phyloP scores from a whole-genome alignment of 1,139 yeast genomes.

The Yamadazyma atlantica region DNA sequence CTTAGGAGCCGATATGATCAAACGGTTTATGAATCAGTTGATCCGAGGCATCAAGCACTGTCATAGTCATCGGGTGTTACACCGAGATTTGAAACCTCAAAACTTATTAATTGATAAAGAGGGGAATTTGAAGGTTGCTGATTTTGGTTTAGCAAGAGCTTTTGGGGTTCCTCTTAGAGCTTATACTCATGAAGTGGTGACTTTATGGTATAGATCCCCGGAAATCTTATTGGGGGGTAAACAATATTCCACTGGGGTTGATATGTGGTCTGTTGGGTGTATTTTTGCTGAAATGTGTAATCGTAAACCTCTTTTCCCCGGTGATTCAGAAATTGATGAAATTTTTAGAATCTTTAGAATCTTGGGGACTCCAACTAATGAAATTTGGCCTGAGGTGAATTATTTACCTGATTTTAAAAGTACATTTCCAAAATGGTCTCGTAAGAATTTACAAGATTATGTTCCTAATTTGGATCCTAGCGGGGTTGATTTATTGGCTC shows the following conservation, averaged over 20 bases:
- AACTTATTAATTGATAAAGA: constrained; percentile 91
- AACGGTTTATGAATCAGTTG: constrained; percentile 89
- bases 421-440: constrained; percentile 93
- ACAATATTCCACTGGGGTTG: constrained; percentile 97
- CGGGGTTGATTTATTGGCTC: constrained; percentile 81
- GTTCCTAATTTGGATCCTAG: constrained; percentile 82
- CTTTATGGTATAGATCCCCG: constrained; percentile 97
- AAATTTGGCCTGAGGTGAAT: constrained; percentile 94
- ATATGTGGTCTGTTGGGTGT: constrained; percentile 98
- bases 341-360: constrained; percentile 91
- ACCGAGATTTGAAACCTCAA: constrained; percentile 96
- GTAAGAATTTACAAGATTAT: constrained; percentile 64
- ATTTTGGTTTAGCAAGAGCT: constrained; percentile 95
- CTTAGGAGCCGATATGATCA: constrained; percentile 85
- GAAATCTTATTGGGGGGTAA: constrained; percentile 95
- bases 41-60: constrained; percentile 93
- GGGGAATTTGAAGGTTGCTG: constrained; percentile 93
- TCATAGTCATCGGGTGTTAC: constrained; percentile 92
- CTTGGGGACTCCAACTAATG: constrained; percentile 93
- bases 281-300: constrained; percentile 98
- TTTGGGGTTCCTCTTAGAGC: constrained; percentile 97
- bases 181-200: constrained; percentile 96
- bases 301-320: constrained; percentile 93
- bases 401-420: constrained; percentile 93
- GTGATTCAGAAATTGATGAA: constrained; percentile 97